A percentile compares a stretch with the other conserved stretches of the same genome.
phyloP scores from a whole-genome alignment of 1,139 yeast species.

The Geotrichum citri-aurantii region DNA sequence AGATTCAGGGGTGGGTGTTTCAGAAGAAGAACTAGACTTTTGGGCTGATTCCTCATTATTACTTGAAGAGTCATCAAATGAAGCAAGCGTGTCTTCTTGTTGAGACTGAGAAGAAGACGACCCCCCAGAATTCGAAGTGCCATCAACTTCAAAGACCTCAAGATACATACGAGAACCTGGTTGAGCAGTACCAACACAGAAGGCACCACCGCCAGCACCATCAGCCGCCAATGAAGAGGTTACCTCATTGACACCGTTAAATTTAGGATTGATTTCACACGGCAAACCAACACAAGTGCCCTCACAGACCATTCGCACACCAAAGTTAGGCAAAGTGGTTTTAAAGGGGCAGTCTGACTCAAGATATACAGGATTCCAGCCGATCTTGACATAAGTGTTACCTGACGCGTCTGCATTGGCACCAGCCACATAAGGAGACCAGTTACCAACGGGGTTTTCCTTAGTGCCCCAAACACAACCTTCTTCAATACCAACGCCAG shows the following conservation, averaged over 20 bases:
- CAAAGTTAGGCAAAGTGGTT: slow-evolving; percentile 55
- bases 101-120: background rate
- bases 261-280: slow-evolving; percentile 73
- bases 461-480: slow-evolving; percentile 83
- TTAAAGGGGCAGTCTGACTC: slow-evolving; percentile 52
- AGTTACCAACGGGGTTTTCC: slow-evolving; percentile 68
- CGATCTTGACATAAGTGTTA: slow-evolving; percentile 73
- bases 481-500: slow-evolving; percentile 70
- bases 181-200: slow-evolving; percentile 76
- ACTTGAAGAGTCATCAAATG: background rate
- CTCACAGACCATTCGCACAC: slow-evolving; percentile 68
- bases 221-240: slow-evolving; percentile 34
- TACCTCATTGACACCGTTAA: slow-evolving; percentile 52
- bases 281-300: slow-evolving; percentile 66
- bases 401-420: slow-evolving; percentile 68
- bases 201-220: slow-evolving; percentile 64
- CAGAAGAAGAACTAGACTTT: slow-evolving; percentile 1
- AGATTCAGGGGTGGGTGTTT: background rate
- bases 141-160: slow-evolving; percentile 52
- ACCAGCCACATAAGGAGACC: slow-evolving; percentile 93
- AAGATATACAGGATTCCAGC: slow-evolving; percentile 83
- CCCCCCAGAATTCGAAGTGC: slow-evolving; percentile 15
- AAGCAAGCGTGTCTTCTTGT: background rate
- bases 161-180: slow-evolving; percentile 60
- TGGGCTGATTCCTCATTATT: background rate